Evolutionary conservation across 345 rosid species (phyloP).

Genomic region (Dipteronia sinensis): DNA sequence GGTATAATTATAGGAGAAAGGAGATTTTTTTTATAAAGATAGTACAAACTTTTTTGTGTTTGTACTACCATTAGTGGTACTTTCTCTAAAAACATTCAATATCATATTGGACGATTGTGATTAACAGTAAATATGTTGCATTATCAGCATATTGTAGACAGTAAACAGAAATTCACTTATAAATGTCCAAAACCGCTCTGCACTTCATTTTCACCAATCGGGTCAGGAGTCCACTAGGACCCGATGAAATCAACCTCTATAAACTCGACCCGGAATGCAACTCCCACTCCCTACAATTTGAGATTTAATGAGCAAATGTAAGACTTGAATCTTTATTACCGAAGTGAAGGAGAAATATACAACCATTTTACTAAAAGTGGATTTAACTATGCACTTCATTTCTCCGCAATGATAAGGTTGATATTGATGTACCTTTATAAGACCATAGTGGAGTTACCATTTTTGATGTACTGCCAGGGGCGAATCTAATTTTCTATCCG

Average conservation of each 20-base stretch:
- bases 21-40: not conserved
- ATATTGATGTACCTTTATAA: not conserved
- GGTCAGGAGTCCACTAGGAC: no score
- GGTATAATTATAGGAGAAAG: not conserved
- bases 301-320: no score
- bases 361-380: not conserved
- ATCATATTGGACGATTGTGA: not conserved
- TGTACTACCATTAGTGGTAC: slow-evolving; percentile 4
- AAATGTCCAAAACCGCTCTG: no score
- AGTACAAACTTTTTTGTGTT: not conserved
- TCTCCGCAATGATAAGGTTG: not conserved
- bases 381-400: not conserved
- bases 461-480: no score
- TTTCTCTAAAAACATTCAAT: not conserved
- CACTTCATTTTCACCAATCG: no score
- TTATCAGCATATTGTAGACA: not conserved
- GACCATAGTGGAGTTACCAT: not conserved
- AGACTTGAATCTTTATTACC: no score
- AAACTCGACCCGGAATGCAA: no score
- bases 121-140: not conserved
- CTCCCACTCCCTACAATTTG: no score
- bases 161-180: no score
- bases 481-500: no score
- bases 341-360: no score
- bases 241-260: no score